Evolutionary conservation across 768 basidiomycete genomes (phyloP).

Genomic region (Kwoniella sp.): DNA sequence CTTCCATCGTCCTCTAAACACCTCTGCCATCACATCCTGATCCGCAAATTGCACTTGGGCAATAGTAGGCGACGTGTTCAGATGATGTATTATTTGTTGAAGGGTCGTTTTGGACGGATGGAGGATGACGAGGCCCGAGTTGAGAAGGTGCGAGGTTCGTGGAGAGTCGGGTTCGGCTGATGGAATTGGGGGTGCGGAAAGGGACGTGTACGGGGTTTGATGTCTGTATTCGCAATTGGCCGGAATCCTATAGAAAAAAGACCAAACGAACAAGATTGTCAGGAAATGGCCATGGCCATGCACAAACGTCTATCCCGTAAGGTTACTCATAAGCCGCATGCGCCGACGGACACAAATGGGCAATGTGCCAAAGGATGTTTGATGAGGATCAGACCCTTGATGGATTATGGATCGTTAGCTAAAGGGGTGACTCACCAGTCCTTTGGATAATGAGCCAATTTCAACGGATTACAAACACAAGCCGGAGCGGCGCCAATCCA

Average conservation of each 20-base stretch:
- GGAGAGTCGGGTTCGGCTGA: constrained; percentile 59
- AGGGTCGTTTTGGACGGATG: constrained; percentile 68
- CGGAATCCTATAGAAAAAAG: constrained; percentile 68
- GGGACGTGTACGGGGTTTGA: constrained; percentile 50
- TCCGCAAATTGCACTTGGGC: constrained; percentile 75
- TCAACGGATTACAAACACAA: constrained; percentile 91
- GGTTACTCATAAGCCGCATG: too few relatives aligned
- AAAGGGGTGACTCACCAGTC: constrained; percentile 74
- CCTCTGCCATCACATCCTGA: constrained; percentile 82
- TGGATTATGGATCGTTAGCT: background rate
- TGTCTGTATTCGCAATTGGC: constrained; percentile 80
- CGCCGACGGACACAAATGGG: too few relatives aligned
- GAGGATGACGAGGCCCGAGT: constrained; percentile 83
- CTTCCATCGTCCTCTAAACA: constrained; percentile 65
- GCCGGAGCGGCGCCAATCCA: constrained; percentile 86
- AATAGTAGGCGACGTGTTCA: constrained; percentile 64
- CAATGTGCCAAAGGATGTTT: background rate
- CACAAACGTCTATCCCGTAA: too few relatives aligned
- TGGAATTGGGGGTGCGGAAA: constrained; percentile 60
- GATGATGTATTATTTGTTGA: constrained; percentile 62
- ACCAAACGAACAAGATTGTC: background rate
- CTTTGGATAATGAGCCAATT: constrained; percentile 76
- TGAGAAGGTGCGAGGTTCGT: constrained; percentile 78
- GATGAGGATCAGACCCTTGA: background rate
- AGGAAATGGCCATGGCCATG: too few relatives aligned